These are phyloP conservation scores for Coniophora puteana DNA, from an alignment of 1,284 basidiomycete species.

Conservation along the genomic window DNA sequence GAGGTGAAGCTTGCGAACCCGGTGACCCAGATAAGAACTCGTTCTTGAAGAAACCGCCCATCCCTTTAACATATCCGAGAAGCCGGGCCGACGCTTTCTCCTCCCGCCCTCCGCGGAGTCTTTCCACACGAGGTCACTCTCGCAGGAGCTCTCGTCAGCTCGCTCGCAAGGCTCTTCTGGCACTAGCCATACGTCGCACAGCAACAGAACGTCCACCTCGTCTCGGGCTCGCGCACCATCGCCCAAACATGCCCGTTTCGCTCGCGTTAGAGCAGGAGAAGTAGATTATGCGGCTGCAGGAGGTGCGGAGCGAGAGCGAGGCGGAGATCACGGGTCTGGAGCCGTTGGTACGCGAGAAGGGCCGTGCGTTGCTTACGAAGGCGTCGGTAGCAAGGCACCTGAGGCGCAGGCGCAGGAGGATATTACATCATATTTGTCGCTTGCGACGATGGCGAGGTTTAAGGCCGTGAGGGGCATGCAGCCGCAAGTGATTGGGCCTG, in stretches of 20 bases:
- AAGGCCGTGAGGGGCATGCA: constrained; percentile 64
- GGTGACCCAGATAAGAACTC: constrained; percentile 36
- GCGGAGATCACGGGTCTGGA: constrained; percentile 81
- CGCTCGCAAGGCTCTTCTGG: constrained; percentile 78
- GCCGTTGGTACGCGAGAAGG: constrained; percentile 54
- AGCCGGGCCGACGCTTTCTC: constrained; percentile 63
- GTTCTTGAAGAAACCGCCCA: constrained; percentile 47
- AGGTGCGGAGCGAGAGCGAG: constrained; percentile 85
- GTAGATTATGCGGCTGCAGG: constrained; percentile 89
- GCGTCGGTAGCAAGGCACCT: constrained; percentile 6
- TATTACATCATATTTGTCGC: constrained; percentile 47
- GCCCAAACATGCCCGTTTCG: constrained; percentile 63
- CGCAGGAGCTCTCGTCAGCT: constrained; percentile 92
- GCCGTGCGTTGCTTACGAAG: constrained; percentile 12
- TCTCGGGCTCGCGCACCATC: constrained; percentile 49
- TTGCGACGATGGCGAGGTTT: constrained; percentile 66
- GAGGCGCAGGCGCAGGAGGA: constrained; percentile 11
- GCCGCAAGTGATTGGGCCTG: too few species aligned
- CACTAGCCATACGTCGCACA: constrained; percentile 71
- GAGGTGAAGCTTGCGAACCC: constrained; percentile 65
- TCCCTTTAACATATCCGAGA: constrained; percentile 47
- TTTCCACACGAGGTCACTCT: constrained; percentile 86
- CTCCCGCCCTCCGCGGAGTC: constrained; percentile 84
- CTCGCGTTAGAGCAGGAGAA: constrained; percentile 78
- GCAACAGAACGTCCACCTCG: constrained; percentile 51